These are phyloP conservation scores for Zoysia matrella DNA, from an alignment of 202 grass and related monocot genomes.

Conservation along the genomic window DNA sequence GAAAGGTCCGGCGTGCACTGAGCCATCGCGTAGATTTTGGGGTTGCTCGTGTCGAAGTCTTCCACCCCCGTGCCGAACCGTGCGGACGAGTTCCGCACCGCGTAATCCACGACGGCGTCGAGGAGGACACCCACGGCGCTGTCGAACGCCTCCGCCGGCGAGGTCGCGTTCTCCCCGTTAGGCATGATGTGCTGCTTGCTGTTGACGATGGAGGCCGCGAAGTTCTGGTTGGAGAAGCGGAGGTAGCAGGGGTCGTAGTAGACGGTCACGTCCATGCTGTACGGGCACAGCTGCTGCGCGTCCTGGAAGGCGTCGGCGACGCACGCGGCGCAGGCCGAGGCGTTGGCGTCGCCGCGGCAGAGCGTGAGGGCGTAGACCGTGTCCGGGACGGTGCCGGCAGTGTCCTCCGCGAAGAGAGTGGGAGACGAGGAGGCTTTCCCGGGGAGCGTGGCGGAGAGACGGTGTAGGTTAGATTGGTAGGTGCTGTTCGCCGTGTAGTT, in stretches of 20 bases:
- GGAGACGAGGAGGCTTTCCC: conserved; percentile 15
- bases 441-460: conserved; percentile 22
- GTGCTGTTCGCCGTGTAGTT: conserved; percentile 45
- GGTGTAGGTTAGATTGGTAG: conserved; percentile 10
- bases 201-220: conserved; percentile 3
- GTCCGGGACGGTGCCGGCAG: conserved; percentile 20
- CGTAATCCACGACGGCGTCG: background rate
- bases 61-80: conserved; percentile 42
- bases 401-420: conserved; percentile 22
- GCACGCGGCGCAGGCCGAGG: no score
- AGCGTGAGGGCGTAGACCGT: no score
- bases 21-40: conserved; percentile 34
- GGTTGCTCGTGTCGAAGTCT: conserved; percentile 21
- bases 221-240: background rate
- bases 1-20: conserved; percentile 11
- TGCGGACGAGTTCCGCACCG: conserved; percentile 23
- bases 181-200: background rate
- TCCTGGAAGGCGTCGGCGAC: no score
- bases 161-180: conserved; percentile 37
- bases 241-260: no score
- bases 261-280: no score
- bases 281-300: no score
- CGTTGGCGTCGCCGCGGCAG: no score
- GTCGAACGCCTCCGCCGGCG: conserved; percentile 23
- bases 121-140: background rate